Base-by-base conservation (phyloP, 495 filamentous ascomycete genomes). In the Massariosphaeria phaeospora region DNA sequence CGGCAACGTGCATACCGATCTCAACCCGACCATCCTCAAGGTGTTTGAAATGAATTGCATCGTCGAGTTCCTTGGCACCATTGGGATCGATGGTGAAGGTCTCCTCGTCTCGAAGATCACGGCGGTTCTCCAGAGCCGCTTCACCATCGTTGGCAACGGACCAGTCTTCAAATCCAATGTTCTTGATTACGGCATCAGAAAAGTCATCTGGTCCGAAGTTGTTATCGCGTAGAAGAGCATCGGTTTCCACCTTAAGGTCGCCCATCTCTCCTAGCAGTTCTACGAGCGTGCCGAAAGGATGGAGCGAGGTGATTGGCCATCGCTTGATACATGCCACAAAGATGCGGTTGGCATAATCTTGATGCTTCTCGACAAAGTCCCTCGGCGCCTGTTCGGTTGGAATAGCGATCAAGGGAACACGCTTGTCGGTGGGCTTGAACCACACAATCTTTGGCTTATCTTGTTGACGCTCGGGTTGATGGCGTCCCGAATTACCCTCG, bases 401-500 rank as follows among this genome's bases (percentile, higher is more conserved):
- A 56, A 98, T 98, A 33, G 93, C 93, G 69, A 98, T 97, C 59
- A 98, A 73, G 55, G 94, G 93, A 38, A 98, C 93, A 63, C 93
- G 87, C 78, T 98, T 98, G 70, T 98, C 93, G 1, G 93, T 98
- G 49, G 93, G 93, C 76, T 98, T 98, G 77, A 98, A 98, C 93
- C 93, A 98, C 27, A 98, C 93, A 72, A 98, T 98, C 83, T 98
- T 98, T 33, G 93, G 93, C 72, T 96, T 97, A 48, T 98, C 94
- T 68, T 89, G 90, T 51, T 89, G 83, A 42, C 91, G 84, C 33
- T 88, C 85, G 26, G 86, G 85, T 47, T 94, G 84, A 35, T 82
- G 80, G 47, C 91, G 89, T 47, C 82, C 79, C 48, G 75, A 76
- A 48, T 75, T 76, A 24, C 93, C 93, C 67, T 97, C 94, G 62